Evolutionary conservation across 2,329 filamentous ascomycete genomes (phyloP).

Genomic region (Esteya vermicola): DNA sequence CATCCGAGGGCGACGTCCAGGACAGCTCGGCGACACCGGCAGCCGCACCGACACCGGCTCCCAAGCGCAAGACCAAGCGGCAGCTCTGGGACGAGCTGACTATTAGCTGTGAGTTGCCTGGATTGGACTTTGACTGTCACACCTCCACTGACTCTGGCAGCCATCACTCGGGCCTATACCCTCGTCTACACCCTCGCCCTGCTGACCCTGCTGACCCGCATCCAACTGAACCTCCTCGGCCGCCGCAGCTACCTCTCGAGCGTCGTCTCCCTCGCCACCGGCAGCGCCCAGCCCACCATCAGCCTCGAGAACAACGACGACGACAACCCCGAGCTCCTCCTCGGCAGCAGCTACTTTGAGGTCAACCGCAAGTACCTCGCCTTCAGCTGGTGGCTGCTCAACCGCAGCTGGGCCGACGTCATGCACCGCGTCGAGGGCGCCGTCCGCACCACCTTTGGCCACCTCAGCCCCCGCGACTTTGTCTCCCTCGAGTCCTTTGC

Average conservation of each 20-base stretch:
- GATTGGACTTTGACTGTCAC: neutral
- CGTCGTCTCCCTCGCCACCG: conserved; percentile 79
- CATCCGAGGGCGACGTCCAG: conserved; percentile 18
- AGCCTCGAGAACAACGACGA: conserved; percentile 89
- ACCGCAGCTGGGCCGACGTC: conserved; percentile 75
- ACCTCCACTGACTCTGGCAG: conserved; percentile 26
- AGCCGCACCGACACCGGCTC: conserved; percentile 10
- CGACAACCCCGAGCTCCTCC: conserved; percentile 64
- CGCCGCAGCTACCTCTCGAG: conserved; percentile 91
- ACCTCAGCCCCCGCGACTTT: conserved; percentile 76
- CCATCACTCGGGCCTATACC: conserved; percentile 81
- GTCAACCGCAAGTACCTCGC: conserved; percentile 90
- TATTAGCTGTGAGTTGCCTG: conserved; percentile 61
- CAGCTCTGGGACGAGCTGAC: conserved; percentile 97
- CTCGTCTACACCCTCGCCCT: conserved; percentile 83
- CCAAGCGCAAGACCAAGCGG: conserved; percentile 58
- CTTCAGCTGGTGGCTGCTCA: conserved; percentile 96
- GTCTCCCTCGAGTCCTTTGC: conserved; percentile 69
- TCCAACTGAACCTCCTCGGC: conserved; percentile 93
- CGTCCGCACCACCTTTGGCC: conserved; percentile 81
- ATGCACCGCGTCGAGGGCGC: conserved; percentile 71
- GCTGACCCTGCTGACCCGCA: conserved; percentile 79
- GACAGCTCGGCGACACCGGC: conserved; percentile 4
- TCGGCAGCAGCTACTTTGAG: conserved; percentile 79
- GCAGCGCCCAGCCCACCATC: conserved; percentile 60